Percentiles rank a stretch among this genome's conserved stretches.
phyloP scores from a whole-genome alignment of 1,284 basidiomycete species.

The Pulveroboletus sp. region DNA sequence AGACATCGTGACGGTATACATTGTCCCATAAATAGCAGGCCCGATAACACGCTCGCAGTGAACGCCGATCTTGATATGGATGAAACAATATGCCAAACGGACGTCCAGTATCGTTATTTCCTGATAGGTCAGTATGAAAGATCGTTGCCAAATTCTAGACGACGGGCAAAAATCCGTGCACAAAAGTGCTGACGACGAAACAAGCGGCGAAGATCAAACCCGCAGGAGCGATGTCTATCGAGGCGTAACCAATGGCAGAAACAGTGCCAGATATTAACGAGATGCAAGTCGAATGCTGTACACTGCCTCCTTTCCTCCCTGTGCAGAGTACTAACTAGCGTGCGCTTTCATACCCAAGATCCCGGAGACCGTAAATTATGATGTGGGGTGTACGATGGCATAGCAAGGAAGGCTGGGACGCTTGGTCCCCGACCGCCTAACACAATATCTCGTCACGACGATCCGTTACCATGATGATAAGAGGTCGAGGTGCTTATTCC shows the following conservation, averaged over 20 bases:
- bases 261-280: background rate
- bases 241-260: background rate
- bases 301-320: background rate
- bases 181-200: constrained; percentile 1
- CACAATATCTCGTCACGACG: background rate
- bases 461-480: background rate
- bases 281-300: background rate
- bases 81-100: constrained; percentile 1
- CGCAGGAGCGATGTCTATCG: background rate
- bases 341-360: background rate
- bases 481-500: background rate
- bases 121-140: background rate
- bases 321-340: too few relatives aligned
- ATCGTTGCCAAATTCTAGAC: constrained; percentile 5
- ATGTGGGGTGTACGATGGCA: background rate
- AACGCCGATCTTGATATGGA: background rate
- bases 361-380: background rate
- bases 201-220: constrained; percentile 1
- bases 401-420: constrained; percentile 4
- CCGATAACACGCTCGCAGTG: constrained; percentile 2
- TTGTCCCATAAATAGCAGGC: background rate
- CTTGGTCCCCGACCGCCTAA: background rate
- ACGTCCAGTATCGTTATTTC: background rate
- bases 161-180: background rate
- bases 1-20: background rate